Evolutionary conservation across 2,329 filamentous ascomycete genomes (phyloP).

Genomic region (Cytospora piceae): DNA sequence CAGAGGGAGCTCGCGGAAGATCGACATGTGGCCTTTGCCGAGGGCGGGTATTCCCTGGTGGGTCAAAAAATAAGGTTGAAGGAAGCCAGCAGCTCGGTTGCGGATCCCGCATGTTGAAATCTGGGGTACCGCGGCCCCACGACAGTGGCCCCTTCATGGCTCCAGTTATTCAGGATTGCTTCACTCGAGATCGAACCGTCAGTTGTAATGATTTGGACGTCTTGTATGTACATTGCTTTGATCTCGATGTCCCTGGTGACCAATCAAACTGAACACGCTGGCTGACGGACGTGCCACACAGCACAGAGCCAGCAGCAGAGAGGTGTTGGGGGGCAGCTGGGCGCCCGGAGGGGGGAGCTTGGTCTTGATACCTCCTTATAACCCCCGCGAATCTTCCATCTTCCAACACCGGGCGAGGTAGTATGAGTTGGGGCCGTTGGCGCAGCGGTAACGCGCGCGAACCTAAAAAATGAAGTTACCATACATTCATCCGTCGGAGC

Average conservation of each 20-base stretch:
- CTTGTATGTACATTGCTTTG: not conserved
- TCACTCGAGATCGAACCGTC: not conserved
- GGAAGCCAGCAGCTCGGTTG: not conserved
- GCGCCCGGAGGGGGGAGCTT: not conserved
- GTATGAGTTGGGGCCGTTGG: slow-evolving; percentile 16
- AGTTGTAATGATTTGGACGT: not conserved
- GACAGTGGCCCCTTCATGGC: not conserved
- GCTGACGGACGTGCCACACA: not conserved
- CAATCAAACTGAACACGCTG: not conserved
- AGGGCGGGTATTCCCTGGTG: not conserved
- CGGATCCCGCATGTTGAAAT: not conserved
- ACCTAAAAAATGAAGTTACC: slow-evolving; percentile 7
- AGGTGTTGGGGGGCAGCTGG: too few species aligned
- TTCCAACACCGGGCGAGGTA: slow-evolving; percentile 10
- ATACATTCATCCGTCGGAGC: slow-evolving; percentile 13
- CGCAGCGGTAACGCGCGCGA: slow-evolving; percentile 5
- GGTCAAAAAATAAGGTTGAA: not conserved
- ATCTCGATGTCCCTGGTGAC: not conserved
- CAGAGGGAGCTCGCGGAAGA: not conserved
- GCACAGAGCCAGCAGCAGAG: not conserved
- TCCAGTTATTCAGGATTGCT: not conserved
- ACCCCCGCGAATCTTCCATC: not conserved
- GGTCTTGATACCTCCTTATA: slow-evolving; percentile 15
- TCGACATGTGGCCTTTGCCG: not conserved
- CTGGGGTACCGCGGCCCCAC: not conserved